phyloP scores from a whole-genome alignment of 2,329 filamentous ascomycete genomes.

The Penicillium sp. region DNA sequence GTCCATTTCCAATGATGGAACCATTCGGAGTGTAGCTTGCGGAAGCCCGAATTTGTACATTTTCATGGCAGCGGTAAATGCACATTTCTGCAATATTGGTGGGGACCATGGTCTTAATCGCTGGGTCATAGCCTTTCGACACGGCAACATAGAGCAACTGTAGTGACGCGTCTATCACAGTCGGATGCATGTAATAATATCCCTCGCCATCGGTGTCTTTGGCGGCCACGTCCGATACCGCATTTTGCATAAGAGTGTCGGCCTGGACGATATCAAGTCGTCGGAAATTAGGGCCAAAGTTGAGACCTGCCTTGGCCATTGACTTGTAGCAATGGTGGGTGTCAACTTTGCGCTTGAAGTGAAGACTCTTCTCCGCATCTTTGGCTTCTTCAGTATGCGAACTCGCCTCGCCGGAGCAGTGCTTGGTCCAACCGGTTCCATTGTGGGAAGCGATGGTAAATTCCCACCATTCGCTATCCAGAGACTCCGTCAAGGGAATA shows the following conservation, averaged over 20 bases:
- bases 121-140: constrained; percentile 10
- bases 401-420: constrained; percentile 24
- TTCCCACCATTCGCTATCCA: constrained; percentile 23
- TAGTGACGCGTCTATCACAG: constrained; percentile 18
- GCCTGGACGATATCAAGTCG: not conserved
- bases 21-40: not conserved
- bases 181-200: constrained; percentile 22
- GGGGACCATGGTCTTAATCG: constrained; percentile 14
- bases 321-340: not conserved
- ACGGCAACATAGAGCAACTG: constrained; percentile 21
- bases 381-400: not conserved
- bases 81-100: constrained; percentile 19
- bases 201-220: not conserved
- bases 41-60: not conserved
- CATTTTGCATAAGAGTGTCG: not conserved
- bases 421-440: constrained; percentile 23
- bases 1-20: not conserved
- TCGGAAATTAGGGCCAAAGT: not conserved
- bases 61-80: constrained; percentile 1
- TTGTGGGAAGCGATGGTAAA: constrained; percentile 26
- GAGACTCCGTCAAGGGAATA: not conserved
- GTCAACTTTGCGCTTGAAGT: not conserved
- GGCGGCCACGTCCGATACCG: not conserved
- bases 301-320: not conserved
- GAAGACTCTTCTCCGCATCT: not conserved